Percentiles rank a stretch among this genome's conserved stretches.
phyloP scores from a whole-genome alignment of 345 rosid species.

The Sonneratia alba region DNA sequence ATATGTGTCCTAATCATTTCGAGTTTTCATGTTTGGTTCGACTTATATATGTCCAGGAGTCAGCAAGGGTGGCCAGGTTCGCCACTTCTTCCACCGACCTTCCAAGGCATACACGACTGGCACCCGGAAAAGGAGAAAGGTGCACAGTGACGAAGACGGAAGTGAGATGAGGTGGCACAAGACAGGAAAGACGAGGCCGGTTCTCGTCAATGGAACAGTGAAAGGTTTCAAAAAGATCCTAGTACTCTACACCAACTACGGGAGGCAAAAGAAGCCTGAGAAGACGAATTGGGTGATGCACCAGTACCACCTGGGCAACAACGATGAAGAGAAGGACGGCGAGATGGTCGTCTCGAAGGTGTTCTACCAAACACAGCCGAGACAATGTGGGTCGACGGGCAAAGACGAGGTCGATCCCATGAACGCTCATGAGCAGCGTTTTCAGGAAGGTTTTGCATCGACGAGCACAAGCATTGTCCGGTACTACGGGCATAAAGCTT shows the following conservation, averaged over 20 bases:
- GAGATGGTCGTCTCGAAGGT: constrained; percentile 52
- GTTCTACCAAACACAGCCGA: constrained; percentile 1
- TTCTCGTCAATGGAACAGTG: constrained; percentile 29
- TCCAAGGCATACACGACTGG: constrained; percentile 96
- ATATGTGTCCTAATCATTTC: no score
- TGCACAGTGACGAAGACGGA: constrained; percentile 64
- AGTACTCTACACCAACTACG: constrained; percentile 85
- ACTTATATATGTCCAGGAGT: constrained; percentile 42
- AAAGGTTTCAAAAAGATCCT: constrained; percentile 77
- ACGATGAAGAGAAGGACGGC: constrained; percentile 82
- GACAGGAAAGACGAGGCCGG: constrained; percentile 88
- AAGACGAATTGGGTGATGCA: constrained; percentile 97
- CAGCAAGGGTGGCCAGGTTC: constrained; percentile 70
- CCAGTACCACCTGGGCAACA: constrained; percentile 73
- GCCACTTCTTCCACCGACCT: constrained; percentile 86
- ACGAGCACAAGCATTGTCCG: not conserved
- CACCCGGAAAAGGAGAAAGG: constrained; percentile 80
- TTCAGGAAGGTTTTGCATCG: not conserved
- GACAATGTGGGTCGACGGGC: constrained; percentile 50
- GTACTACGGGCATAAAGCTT: no score
- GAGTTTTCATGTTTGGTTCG: no score
- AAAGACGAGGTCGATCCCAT: constrained; percentile 10
- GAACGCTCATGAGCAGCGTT: not conserved
- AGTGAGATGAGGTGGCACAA: constrained; percentile 21
- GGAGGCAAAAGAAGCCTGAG: constrained; percentile 81